Percentiles rank a stretch among this genome's conserved stretches.
These are phyloP conservation scores for Zymoseptoria tritici DNA, from an alignment of 2,329 filamentous ascomycete species.

Conservation along the genomic window DNA sequence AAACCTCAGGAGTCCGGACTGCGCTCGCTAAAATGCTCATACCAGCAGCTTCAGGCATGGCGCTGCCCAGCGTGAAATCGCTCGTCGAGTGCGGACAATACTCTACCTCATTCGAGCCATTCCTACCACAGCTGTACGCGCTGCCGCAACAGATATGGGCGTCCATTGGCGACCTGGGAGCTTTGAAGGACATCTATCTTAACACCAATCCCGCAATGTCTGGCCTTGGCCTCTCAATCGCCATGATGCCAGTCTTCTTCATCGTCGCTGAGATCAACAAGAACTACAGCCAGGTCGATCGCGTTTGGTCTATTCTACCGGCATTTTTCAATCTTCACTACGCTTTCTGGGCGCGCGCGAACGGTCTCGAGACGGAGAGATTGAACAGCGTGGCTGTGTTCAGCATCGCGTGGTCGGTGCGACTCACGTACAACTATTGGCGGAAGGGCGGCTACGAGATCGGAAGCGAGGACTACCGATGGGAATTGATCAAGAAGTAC, in stretches of 20 bases:
- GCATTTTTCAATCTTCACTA: constrained; percentile 82
- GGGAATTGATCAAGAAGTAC: constrained; percentile 64
- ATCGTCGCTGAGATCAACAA: constrained; percentile 74
- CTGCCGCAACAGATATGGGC: constrained; percentile 43
- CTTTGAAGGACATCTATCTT: constrained; percentile 64
- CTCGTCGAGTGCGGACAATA: constrained; percentile 72
- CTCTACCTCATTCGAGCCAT: constrained; percentile 66
- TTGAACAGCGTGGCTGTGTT: constrained; percentile 67
- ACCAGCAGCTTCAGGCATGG: constrained; percentile 4
- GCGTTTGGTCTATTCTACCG: constrained; percentile 84
- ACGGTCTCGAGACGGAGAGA: constrained; percentile 60
- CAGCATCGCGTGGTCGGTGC: constrained; percentile 58
- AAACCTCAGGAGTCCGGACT: not conserved
- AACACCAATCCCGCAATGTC: constrained; percentile 80
- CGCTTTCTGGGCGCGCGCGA: constrained; percentile 69
- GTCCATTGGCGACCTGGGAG: constrained; percentile 52
- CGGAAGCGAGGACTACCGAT: constrained; percentile 92
- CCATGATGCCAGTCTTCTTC: constrained; percentile 65
- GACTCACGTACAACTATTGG: constrained; percentile 95
- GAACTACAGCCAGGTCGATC: constrained; percentile 96
- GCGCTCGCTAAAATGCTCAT: not conserved
- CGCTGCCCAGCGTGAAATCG: constrained; percentile 59
- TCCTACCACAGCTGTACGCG: constrained; percentile 55
- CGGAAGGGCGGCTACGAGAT: constrained; percentile 84
- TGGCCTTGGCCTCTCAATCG: constrained; percentile 63